Conservation (phyloP, 2,329 filamentous ascomycete species). For the Elsinoe perseae region DNA sequence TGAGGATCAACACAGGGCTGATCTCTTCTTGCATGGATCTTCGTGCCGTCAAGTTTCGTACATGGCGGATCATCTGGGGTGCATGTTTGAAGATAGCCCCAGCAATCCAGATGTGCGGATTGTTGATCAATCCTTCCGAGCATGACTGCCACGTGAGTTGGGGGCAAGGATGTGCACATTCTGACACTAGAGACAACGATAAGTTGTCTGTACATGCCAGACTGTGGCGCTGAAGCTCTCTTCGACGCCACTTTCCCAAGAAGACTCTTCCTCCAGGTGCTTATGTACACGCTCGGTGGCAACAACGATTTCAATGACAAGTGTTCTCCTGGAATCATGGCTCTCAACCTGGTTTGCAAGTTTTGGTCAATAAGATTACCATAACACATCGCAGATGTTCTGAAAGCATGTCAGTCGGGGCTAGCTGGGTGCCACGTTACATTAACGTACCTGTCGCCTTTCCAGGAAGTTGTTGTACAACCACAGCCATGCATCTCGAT, state of each 20-base stretch:
- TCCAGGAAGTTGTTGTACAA: constrained; percentile 40
- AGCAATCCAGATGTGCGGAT: not conserved
- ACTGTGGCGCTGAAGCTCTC: too few relatives aligned
- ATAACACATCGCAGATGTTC: constrained; percentile 1
- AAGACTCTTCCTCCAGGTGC: too few relatives aligned
- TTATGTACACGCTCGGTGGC: too few relatives aligned
- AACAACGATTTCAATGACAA: too few relatives aligned
- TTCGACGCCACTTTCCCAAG: too few relatives aligned
- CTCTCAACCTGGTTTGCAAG: too few relatives aligned
- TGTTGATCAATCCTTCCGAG: not conserved
- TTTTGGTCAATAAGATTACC: too few relatives aligned
- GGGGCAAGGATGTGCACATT: not conserved
- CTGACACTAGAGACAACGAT: too few relatives aligned
- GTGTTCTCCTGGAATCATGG: too few relatives aligned
- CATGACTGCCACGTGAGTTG: not conserved
- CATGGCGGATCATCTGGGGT: not conserved
- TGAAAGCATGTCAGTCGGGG: not conserved
- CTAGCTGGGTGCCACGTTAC: constrained; percentile 16
- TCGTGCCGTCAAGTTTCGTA: not conserved
- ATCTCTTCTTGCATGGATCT: constrained; percentile 4
- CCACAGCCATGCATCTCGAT: constrained; percentile 38
- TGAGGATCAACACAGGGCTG: not conserved
- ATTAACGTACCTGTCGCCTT: constrained; percentile 35
- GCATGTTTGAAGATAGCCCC: not conserved
- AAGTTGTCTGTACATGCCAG: too few relatives aligned